Conservation (phyloP, 768 basidiomycete genomes). For the Leccinum olivaceopallidum region DNA sequence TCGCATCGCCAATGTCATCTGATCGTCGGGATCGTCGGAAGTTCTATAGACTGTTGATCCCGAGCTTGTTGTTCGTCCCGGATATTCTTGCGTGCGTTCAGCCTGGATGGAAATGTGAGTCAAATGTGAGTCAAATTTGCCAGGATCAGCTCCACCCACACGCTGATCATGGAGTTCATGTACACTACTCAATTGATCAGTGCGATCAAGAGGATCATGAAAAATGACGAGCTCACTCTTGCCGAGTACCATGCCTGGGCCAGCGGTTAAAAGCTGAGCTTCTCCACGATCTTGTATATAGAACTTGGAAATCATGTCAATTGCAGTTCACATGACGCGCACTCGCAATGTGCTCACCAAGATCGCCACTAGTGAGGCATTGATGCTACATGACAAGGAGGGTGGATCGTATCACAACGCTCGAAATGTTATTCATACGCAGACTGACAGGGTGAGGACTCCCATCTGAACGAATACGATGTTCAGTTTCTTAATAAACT, state of each 20-base stretch:
- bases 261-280: conserved; percentile 8
- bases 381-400: conserved; percentile 5
- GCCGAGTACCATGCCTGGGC: conserved; percentile 14
- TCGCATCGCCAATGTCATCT: too few species aligned
- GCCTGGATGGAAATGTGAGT: background rate
- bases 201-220: background rate
- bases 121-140: background rate
- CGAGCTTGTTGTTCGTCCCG: conserved; percentile 16
- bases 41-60: background rate
- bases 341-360: conserved; percentile 9
- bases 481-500: conserved; percentile 16
- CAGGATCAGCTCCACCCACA: conserved; percentile 15
- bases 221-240: conserved; percentile 15
- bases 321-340: background rate
- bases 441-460: conserved; percentile 18
- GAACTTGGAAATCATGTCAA: conserved; percentile 14
- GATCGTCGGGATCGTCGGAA: background rate
- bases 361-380: conserved; percentile 9
- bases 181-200: conserved; percentile 13
- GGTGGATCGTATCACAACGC: background rate
- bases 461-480: conserved; percentile 23
- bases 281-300: conserved; percentile 7
- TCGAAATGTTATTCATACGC: background rate
- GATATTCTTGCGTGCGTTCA: conserved; percentile 20
- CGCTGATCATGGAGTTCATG: conserved; percentile 25